These are phyloP conservation scores for Lodderomyces jiufengensis DNA, from an alignment of 1,139 yeast genomes.

Conservation along the genomic window DNA sequence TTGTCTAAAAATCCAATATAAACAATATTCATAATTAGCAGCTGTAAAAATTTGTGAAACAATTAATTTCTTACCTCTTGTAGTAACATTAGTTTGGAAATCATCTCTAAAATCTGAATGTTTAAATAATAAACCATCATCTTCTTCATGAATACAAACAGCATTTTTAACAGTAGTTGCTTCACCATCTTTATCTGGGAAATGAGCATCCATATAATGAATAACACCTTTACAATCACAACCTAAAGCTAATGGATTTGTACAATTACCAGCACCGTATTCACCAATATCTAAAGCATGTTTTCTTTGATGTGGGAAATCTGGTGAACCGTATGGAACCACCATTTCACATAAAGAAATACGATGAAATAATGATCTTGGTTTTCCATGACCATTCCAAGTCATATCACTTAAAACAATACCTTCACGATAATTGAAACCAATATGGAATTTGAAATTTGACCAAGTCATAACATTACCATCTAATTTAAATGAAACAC, in stretches of 20 bases:
- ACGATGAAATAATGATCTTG: constrained; percentile 72
- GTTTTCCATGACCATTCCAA: constrained; percentile 70
- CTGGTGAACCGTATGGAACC: constrained; percentile 80
- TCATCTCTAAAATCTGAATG: constrained; percentile 83
- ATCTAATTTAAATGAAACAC: constrained; percentile 69
- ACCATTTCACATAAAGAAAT: constrained; percentile 79
- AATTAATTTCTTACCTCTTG: constrained; percentile 71
- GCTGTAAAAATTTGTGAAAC: constrained; percentile 81
- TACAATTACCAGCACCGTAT: constrained; percentile 83
- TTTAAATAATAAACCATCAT: constrained; percentile 72
- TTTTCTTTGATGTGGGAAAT: constrained; percentile 77
- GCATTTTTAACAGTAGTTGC: constrained; percentile 73
- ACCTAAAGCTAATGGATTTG: constrained; percentile 73
- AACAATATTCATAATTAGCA: constrained; percentile 80
- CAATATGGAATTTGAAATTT: constrained; percentile 71
- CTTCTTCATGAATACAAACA: constrained; percentile 81
- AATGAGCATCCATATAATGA: constrained; percentile 75
- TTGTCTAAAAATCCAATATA: constrained; percentile 79
- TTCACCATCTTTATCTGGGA: constrained; percentile 62
- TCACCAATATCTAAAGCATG: constrained; percentile 86
- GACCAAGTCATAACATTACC: constrained; percentile 75
- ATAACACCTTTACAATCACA: constrained; percentile 86
- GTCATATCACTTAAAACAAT: constrained; percentile 71
- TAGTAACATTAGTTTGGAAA: constrained; percentile 68
- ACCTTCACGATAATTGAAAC: constrained; percentile 84